A percentile compares a stretch with the other conserved stretches of the same genome.
Evolutionary conservation across 306 rosid genomes (phyloP).

Genomic region (Amphicarpaea edgeworthii): DNA sequence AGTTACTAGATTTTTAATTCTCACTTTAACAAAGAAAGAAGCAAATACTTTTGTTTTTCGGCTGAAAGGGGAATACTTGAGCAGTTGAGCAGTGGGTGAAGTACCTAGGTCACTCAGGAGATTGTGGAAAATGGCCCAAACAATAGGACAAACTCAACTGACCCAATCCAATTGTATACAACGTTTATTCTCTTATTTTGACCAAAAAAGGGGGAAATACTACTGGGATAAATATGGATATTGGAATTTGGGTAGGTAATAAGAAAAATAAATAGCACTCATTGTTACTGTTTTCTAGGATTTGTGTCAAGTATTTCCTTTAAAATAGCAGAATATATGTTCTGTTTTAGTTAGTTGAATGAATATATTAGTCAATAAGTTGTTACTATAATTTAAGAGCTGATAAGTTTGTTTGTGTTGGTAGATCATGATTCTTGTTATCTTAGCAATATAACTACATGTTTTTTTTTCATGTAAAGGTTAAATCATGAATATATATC

Average conservation of each 20-base stretch:
- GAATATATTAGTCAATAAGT: neutral
- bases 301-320: neutral
- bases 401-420: neutral
- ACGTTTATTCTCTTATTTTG: neutral
- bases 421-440: neutral
- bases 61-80: slow-evolving; percentile 6
- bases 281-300: neutral
- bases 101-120: neutral
- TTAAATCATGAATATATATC: neutral
- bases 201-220: neutral
- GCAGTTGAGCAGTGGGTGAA: neutral
- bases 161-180: neutral
- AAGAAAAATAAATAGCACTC: neutral
- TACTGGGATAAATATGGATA: neutral
- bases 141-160: neutral
- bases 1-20: too few relatives aligned
- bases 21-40: neutral
- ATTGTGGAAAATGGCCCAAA: neutral
- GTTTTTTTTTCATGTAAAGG: neutral
- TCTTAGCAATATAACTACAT: neutral
- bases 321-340: neutral
- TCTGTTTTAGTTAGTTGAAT: neutral
- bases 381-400: neutral
- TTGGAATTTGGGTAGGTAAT: neutral
- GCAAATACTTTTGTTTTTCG: slow-evolving; percentile 9